Percentiles rank a stretch among this genome's conserved stretches.
Conservation (phyloP, 2,329 filamentous ascomycete species). For the Paramyrothecium sp. region DNA sequence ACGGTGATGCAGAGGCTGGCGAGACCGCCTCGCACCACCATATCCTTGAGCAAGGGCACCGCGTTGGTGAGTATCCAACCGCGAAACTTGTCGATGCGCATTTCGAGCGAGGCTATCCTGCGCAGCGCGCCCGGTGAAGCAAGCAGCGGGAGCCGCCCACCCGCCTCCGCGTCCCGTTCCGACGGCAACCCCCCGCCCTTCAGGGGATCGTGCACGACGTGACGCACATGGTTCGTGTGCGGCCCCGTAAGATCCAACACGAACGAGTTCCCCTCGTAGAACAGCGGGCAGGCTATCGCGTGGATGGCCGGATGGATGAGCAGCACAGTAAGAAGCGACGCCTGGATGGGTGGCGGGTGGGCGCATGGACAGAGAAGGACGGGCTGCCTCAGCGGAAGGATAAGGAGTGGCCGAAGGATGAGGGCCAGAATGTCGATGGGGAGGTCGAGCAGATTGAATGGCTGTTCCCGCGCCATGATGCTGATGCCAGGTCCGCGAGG, state of each 20-base stretch:
- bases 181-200: constrained; percentile 6
- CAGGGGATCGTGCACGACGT: constrained; percentile 10
- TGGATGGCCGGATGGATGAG: constrained; percentile 30
- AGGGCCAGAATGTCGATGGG: constrained; percentile 29
- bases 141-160: constrained; percentile 15
- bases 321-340: constrained; percentile 23
- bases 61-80: constrained; percentile 27
- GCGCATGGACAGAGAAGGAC: constrained; percentile 27
- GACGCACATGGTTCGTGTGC: constrained; percentile 24
- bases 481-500: neutral
- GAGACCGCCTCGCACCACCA: constrained; percentile 28
- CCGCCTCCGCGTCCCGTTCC: constrained; percentile 12
- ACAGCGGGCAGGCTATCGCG: constrained; percentile 26
- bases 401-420: constrained; percentile 27
- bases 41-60: constrained; percentile 26
- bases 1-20: constrained; percentile 14
- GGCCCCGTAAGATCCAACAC: constrained; percentile 23
- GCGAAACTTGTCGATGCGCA: constrained; percentile 26
- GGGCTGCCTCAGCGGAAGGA: constrained; percentile 7
- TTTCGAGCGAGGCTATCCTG: constrained; percentile 22
- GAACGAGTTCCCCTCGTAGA: constrained; percentile 30
- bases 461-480: neutral
- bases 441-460: constrained; percentile 28
- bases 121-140: constrained; percentile 18
- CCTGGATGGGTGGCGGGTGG: constrained; percentile 11